Evolutionary conservation across 768 basidiomycete species (phyloP).

Genomic region (Rhizopogon vesiculosus): DNA sequence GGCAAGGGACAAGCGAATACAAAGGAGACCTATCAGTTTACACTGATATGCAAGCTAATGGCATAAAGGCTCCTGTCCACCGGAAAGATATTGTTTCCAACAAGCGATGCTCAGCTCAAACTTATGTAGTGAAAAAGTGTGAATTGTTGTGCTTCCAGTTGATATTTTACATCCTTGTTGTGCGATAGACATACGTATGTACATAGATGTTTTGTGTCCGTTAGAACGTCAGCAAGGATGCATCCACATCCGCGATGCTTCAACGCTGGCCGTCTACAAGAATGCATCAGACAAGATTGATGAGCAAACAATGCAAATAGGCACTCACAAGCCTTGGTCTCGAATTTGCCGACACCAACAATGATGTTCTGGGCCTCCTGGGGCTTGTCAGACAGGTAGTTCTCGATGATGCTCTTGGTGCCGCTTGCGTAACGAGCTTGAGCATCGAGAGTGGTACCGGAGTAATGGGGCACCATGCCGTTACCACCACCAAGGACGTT

Average conservation of each 20-base stretch:
- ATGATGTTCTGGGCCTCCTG: slow-evolving; percentile 84
- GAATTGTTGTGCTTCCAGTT: neutral
- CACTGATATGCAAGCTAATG: too few species aligned
- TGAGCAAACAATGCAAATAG: neutral
- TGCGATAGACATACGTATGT: neutral
- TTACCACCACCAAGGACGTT: slow-evolving; percentile 83
- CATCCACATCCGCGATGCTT: neutral
- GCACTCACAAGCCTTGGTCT: slow-evolving; percentile 41
- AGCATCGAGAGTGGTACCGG: slow-evolving; percentile 86
- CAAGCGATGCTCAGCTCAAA: neutral
- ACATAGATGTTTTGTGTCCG: neutral
- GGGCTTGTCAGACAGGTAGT: slow-evolving; percentile 56
- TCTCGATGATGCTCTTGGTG: slow-evolving; percentile 62
- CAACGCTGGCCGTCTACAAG: slow-evolving; percentile 8
- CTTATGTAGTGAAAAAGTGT: too few species aligned
- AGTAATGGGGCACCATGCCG: slow-evolving; percentile 87
- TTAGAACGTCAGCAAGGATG: neutral
- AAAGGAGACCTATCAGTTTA: too few species aligned
- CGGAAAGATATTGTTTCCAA: neutral
- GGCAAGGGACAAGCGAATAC: too few species aligned
- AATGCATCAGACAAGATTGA: neutral
- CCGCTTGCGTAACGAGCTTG: slow-evolving; percentile 83
- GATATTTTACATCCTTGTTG: neutral
- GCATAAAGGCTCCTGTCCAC: too few species aligned
- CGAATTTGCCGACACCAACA: slow-evolving; percentile 57